A percentile compares a stretch with the other conserved stretches of the same genome.
Conservation (phyloP, 75 land plant genomes). For the Isoetes taiwanensis region DNA sequence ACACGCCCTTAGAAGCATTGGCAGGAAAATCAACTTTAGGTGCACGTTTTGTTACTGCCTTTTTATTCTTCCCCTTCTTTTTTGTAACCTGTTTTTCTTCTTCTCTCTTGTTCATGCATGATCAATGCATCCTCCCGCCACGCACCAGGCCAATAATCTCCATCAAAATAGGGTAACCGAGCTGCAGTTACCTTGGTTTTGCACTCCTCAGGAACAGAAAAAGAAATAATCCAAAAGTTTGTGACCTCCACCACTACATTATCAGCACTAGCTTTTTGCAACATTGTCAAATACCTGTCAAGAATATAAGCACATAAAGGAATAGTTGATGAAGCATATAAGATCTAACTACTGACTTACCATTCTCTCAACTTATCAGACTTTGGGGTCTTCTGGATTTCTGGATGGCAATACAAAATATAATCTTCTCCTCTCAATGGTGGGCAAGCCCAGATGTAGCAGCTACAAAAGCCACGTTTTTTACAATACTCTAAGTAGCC, state of each 20-base stretch:
- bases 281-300: conserved; percentile 1
- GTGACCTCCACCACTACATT: conserved; percentile 2
- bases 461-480: not conserved
- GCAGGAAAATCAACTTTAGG: conserved; percentile 72
- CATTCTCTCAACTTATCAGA: conserved; percentile 2
- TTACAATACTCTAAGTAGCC: conserved; percentile 6
- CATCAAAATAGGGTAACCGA: conserved; percentile 3
- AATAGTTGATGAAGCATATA: not conserved
- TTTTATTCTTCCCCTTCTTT: not conserved
- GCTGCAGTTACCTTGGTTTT: conserved; percentile 4
- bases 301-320: not conserved
- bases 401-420: conserved; percentile 4
- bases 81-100: not conserved
- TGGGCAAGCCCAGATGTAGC: conserved; percentile 6
- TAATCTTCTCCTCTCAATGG: conserved; percentile 4
- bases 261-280: not conserved
- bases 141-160: conserved; percentile 6
- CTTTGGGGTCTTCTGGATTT: conserved; percentile 5
- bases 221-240: not conserved
- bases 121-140: not conserved
- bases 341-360: not conserved
- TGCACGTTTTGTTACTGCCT: conserved; percentile 56
- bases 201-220: not conserved
- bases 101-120: not conserved
- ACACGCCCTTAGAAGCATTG: conserved; percentile 71